These are phyloP conservation scores for Pinus taeda DNA, from an alignment of 75 land plant genomes.

Conservation along the genomic window DNA sequence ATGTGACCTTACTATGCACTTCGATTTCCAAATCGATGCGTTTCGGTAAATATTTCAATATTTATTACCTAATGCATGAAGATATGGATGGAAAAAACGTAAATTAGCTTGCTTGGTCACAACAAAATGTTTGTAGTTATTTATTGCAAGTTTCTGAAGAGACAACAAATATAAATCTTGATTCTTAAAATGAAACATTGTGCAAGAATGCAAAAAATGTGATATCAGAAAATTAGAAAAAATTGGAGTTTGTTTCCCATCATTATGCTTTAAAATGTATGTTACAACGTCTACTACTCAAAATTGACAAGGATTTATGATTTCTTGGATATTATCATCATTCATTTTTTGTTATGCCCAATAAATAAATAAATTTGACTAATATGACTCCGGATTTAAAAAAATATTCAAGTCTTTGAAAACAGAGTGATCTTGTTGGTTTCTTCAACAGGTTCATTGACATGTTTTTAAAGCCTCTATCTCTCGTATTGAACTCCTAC, in stretches of 20 bases:
- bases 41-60: too few relatives aligned
- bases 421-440: slow-evolving; percentile 10
- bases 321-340: neutral
- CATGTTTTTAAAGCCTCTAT: slow-evolving; percentile 4
- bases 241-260: neutral
- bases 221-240: neutral
- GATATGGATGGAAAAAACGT: too few relatives aligned
- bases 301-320: neutral
- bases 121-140: too few relatives aligned
- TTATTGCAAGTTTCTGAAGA: too few relatives aligned
- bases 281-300: neutral
- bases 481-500: neutral
- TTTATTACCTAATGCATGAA: too few relatives aligned
- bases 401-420: slow-evolving; percentile 3
- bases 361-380: neutral
- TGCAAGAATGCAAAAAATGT: too few relatives aligned
- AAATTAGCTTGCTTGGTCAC: too few relatives aligned
- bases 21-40: too few relatives aligned
- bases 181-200: too few relatives aligned
- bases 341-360: neutral
- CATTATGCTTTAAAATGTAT: neutral
- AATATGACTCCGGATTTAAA: neutral
- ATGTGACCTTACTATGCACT: too few relatives aligned
- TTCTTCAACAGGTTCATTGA: slow-evolving; percentile 5
- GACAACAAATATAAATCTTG: too few relatives aligned